Percentiles rank a stretch among this genome's conserved stretches.
Conservation (phyloP, 805 yeast species). For the Starmerella stigmatis region DNA sequence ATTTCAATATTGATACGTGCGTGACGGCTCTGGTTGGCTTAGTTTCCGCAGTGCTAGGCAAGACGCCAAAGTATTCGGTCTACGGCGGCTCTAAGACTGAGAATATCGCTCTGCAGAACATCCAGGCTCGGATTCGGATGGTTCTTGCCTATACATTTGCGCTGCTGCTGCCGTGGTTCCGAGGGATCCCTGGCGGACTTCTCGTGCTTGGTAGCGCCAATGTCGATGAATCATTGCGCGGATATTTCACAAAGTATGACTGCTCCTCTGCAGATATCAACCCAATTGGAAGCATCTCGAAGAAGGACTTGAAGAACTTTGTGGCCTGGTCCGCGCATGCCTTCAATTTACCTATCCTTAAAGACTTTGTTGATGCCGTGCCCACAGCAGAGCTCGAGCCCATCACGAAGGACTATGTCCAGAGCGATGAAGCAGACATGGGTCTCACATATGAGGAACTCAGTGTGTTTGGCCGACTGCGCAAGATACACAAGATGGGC, state of each 20-base stretch:
- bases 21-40: constrained; percentile 64
- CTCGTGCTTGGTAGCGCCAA: constrained; percentile 92
- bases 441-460: constrained; percentile 95
- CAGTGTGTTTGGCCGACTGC: constrained; percentile 75
- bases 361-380: constrained; percentile 74
- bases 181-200: constrained; percentile 67
- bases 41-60: constrained; percentile 84
- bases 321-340: constrained; percentile 64
- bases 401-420: constrained; percentile 81
- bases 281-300: constrained; percentile 98
- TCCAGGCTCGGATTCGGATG: constrained; percentile 94
- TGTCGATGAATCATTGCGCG: constrained; percentile 93
- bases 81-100: constrained; percentile 91
- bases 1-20: constrained; percentile 79
- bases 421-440: constrained; percentile 95
- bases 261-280: constrained; percentile 95
- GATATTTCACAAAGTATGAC: constrained; percentile 92
- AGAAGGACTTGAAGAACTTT: constrained; percentile 79
- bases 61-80: constrained; percentile 74
- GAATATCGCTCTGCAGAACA: constrained; percentile 88
- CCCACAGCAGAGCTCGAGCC: constrained; percentile 99
- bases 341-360: constrained; percentile 66
- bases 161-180: constrained; percentile 87
- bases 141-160: constrained; percentile 89
- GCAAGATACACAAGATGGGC: constrained; percentile 91